Base-by-base conservation (phyloP, 345 rosid genomes). In the Pelargonium nanum region DNA sequence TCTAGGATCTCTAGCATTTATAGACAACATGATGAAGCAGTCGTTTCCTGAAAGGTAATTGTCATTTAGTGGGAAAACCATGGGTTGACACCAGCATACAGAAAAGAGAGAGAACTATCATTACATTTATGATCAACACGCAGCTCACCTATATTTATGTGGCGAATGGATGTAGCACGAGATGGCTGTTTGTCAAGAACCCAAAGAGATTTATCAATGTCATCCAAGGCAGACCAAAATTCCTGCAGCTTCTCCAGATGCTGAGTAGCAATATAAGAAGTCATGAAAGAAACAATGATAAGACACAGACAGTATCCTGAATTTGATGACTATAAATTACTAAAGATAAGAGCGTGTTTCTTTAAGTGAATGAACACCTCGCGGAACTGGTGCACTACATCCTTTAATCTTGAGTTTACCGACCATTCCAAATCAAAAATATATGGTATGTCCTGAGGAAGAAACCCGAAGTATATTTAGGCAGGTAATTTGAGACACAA, bases 151-250 rank as follows among this genome's bases (percentile, higher is more conserved):
- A 80, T 66, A 66, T 68, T 75, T 64, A 85, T 72, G 56, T 72
- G 71, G 30, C 85, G 82, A 68, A 55, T 55, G 60, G 77, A 24
- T 34, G 67, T 63, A 19, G 88, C 83, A 57, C 73, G 81, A 62
- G 81, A 69, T 69, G 80, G 60, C 30, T 74, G 75, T 55, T 78
- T 77, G 40, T 73, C 74, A 65, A 82, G 80, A 63, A 85, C 75
- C 70, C 75, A 75, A 34, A 90, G 79, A 67, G 82, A 83, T 52
- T 74, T 70, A 63, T 90, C 95, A 53, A 90, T 85, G 28, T 83
- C 91, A 21, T 87, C 91, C 77, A 90, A 73, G 61, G 83, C 75
- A 61, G 85, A 81, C 93, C 93, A 90, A 66, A 83, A 82, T 60
- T 81, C 85, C 68, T 78, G 81, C 66, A 90, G 87, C 60, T 58